Base-by-base conservation (phyloP, 1,139 yeast genomes). In the Diutina catenulata region DNA sequence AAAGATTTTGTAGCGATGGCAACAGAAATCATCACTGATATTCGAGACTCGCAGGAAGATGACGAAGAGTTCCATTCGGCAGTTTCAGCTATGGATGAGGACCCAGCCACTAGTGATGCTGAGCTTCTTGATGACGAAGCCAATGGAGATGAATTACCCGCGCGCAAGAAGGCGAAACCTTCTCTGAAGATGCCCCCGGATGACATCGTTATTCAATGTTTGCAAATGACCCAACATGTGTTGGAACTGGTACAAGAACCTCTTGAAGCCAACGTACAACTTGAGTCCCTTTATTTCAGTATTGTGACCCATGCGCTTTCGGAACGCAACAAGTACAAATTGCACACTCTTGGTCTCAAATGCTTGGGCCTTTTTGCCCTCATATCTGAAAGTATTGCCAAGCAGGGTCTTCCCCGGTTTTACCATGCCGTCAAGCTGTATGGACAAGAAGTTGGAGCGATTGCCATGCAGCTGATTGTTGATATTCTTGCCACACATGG, bases 401-500 rank as follows among this genome's bases (percentile, higher is more conserved):
- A 11, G 9, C 15, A 13, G 9, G 35, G 25, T 11, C n/a, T 31
- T 3, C 21, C 8, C 26, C 23, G 24, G n/a, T 31, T 20, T 21
- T 14, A 21, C 8, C 23, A 31, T 19, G 79, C 81, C 48, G 74
- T 74, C 33, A 72, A 55, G 75, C 80, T 48, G 33, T 49, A 56
- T 25, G 77, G 79, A 39, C 81, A 74, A 41, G 68, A 65, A 13
- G 59, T 81, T 38, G 74, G 80, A 48, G 64, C 70, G 4, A 65
- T 74, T 38, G 78, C 91, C 14, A 64, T 84, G 44, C 75, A 78
- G 47, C 75, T 80, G 11, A 73, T 91, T 19, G 74, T 84, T 39
- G 97, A 88, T 56, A 73, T 87, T 21, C 60, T 88, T 32, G 75
- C 94, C 0, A 71, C 78, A 0, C 87, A 81, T 55, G 95, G 95